Evolutionary conservation across 78 protist genomes (phyloP).

Genomic region (Protostelium mycophagum): DNA sequence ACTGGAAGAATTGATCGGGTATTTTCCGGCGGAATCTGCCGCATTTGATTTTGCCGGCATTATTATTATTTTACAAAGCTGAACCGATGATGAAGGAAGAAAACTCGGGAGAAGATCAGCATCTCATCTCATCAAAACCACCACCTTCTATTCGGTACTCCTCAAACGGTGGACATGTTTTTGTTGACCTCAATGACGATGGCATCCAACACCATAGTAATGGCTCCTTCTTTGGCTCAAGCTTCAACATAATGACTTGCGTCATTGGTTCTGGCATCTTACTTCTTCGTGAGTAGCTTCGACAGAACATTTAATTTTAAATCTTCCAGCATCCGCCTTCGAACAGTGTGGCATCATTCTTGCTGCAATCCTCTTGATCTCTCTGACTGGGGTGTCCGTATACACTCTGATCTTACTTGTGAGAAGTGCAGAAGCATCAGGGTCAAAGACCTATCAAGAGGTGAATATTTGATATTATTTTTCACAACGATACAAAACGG

Average conservation of each 20-base stretch:
- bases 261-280: neutral
- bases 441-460: neutral
- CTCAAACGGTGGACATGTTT: neutral
- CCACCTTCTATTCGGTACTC: neutral
- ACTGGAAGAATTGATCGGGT: too few species aligned
- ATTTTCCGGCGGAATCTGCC: too few species aligned
- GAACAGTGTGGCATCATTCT: neutral
- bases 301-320: too few species aligned
- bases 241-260: neutral
- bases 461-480: neutral
- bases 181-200: neutral
- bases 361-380: neutral
- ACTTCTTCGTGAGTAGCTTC: neutral
- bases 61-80: too few species aligned
- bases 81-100: too few species aligned
- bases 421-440: neutral
- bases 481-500: too few species aligned
- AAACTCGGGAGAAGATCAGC: too few species aligned
- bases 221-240: neutral
- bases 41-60: too few species aligned
- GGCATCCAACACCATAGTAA: neutral
- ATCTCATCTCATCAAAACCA: neutral
- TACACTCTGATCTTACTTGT: neutral
- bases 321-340: neutral
- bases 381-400: neutral